Percentiles rank a stretch among this genome's conserved stretches.
Conservation (phyloP, 1,284 basidiomycete genomes). For the Leccinum pseudoinsigne region DNA sequence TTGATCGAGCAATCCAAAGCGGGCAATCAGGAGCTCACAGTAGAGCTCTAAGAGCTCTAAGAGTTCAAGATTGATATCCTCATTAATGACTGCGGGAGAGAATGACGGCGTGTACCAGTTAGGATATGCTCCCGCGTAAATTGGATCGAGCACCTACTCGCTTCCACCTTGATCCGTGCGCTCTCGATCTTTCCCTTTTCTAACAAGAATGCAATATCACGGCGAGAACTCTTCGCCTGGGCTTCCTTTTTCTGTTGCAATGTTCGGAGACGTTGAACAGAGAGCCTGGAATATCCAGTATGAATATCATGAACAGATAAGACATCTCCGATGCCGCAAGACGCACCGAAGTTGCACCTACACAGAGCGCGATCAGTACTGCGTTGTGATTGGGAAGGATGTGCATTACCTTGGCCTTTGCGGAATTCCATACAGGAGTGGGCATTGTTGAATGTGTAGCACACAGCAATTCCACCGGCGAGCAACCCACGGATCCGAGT, state of each 20-base stretch:
- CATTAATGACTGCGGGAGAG: slow-evolving; percentile 67
- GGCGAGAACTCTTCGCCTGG: slow-evolving; percentile 80
- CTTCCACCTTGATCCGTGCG: slow-evolving; percentile 81
- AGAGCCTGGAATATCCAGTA: slow-evolving; percentile 55
- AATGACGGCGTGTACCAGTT: slow-evolving; percentile 4
- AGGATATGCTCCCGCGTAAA: slow-evolving; percentile 7
- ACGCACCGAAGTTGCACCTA: slow-evolving; percentile 70
- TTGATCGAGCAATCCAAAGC: slow-evolving; percentile 90
- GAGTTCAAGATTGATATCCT: slow-evolving; percentile 84
- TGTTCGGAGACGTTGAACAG: slow-evolving; percentile 87
- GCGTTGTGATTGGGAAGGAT: not conserved
- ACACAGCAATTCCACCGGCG: slow-evolving; percentile 10
- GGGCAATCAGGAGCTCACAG: slow-evolving; percentile 87
- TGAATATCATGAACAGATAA: slow-evolving; percentile 3
- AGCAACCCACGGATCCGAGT: slow-evolving; percentile 8
- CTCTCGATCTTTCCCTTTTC: slow-evolving; percentile 84
- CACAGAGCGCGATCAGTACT: slow-evolving; percentile 12
- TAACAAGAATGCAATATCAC: slow-evolving; percentile 78
- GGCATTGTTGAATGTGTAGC: slow-evolving; percentile 41
- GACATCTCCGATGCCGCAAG: not conserved
- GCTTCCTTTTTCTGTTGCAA: slow-evolving; percentile 94
- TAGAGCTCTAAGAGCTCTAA: slow-evolving; percentile 94
- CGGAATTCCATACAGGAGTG: slow-evolving; percentile 56
- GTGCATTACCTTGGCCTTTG: slow-evolving; percentile 65
- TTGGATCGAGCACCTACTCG: slow-evolving; percentile 47